Conservation (phyloP, 2,329 filamentous ascomycete species). For the Nannizziopsis barbatae region DNA sequence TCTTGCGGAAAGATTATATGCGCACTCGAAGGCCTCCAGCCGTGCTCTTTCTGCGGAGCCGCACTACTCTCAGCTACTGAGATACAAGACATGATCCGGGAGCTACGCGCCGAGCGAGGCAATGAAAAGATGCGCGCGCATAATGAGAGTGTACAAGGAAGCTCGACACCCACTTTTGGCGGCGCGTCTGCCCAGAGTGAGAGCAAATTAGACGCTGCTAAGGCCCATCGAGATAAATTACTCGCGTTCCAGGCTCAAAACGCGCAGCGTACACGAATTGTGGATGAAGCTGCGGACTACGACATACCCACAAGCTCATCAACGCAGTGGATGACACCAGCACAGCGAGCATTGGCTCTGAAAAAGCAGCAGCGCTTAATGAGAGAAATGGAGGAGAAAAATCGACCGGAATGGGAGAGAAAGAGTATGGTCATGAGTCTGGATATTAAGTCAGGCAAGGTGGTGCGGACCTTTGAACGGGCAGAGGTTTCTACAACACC, state of each 20-base stretch:
- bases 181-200: slow-evolving; percentile 30
- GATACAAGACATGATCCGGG: slow-evolving; percentile 72
- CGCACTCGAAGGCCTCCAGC: slow-evolving; percentile 82
- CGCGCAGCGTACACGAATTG: slow-evolving; percentile 67
- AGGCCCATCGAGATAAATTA: slow-evolving; percentile 68
- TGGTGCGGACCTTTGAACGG: slow-evolving; percentile 46
- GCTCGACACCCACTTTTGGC: slow-evolving; percentile 22
- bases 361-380: slow-evolving; percentile 77
- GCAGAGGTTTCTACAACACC: slow-evolving; percentile 24
- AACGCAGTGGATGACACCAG: slow-evolving; percentile 74
- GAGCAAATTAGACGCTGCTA: slow-evolving; percentile 53
- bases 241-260: slow-evolving; percentile 78
- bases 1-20: slow-evolving; percentile 92
- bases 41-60: slow-evolving; percentile 78
- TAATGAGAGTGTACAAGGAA: slow-evolving; percentile 40
- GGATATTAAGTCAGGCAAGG: slow-evolving; percentile 64
- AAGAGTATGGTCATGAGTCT: slow-evolving; percentile 72
- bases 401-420: slow-evolving; percentile 79
- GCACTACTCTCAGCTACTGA: slow-evolving; percentile 62
- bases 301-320: slow-evolving; percentile 51
- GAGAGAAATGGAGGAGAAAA: slow-evolving; percentile 77
- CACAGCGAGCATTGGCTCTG: slow-evolving; percentile 69
- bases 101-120: slow-evolving; percentile 74
- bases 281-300: slow-evolving; percentile 72
- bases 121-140: slow-evolving; percentile 76